Evolutionary conservation across 2,329 filamentous ascomycete species (phyloP).

Genomic region (Balansia obtecta): DNA sequence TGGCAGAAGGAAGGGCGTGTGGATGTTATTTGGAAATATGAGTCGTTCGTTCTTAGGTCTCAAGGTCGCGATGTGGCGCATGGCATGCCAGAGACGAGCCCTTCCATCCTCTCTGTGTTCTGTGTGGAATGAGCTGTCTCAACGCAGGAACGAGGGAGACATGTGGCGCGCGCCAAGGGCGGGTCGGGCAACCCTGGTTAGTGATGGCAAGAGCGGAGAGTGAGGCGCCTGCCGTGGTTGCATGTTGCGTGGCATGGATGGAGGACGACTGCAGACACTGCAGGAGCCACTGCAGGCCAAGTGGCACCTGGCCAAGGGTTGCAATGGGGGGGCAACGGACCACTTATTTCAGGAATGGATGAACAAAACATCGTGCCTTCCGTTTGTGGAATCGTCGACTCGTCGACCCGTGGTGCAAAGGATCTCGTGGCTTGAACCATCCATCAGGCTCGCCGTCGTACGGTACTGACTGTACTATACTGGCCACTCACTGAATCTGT

Average conservation of each 20-base stretch:
- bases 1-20: not conserved
- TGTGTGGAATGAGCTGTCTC: conserved; percentile 24
- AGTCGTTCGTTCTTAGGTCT: not conserved
- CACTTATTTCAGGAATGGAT: no score
- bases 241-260: not conserved
- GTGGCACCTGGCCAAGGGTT: no score
- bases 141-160: conserved; percentile 22
- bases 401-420: not conserved
- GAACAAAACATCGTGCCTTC: no score
- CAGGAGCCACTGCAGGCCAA: no score
- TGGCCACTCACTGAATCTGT: no score
- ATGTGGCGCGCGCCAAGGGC: conserved; percentile 2
- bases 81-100: conserved; percentile 1
- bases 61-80: conserved; percentile 2
- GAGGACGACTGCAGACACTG: no score
- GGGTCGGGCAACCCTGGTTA: not conserved
- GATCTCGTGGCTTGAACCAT: not conserved
- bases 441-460: no score
- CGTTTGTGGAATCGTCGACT: no score
- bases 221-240: not conserved
- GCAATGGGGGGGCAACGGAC: no score
- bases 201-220: not conserved
- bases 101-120: no score
- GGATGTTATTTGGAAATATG: not conserved
- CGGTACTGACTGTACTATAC: no score